Base-by-base conservation (phyloP, 495 filamentous ascomycete genomes). In the Apiosordaria backusii region DNA sequence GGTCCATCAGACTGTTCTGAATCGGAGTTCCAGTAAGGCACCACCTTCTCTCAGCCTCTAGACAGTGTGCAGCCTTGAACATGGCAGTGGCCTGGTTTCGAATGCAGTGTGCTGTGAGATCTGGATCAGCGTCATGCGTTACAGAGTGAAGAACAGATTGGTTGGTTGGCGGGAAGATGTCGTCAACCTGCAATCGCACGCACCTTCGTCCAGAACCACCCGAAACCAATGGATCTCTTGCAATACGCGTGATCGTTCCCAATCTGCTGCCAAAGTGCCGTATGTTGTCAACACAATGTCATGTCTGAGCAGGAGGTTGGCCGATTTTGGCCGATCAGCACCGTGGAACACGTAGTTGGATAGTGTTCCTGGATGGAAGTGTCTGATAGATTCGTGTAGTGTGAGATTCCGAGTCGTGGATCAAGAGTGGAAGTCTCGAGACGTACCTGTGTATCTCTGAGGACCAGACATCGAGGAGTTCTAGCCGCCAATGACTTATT, bases 141-240 rank as follows among this genome's bases (percentile, higher is more conserved):
- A 53, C 4, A 53, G 50, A 53, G 4, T 21, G 19, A 3, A 4
- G 50, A n/a, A n/a, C n/a, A n/a, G n/a, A n/a, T n/a, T n/a, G n/a
- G n/a, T n/a, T n/a, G n/a, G n/a, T n/a, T n/a, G n/a, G n/a, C n/a
- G n/a, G n/a, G n/a, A n/a, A n/a, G 50, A 53, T 21, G 16, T 4
- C 15, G 16, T 53, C 4, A 18, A 53, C 16, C 4, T 18, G 4
- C 16, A 13, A 18, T 29, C 27, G 4, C 27, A 29, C 50, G 4
- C 1, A 63, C 61, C 61, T 63, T 63, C 61, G 27, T 63, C 61
- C 1, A 63, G 50, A 10, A 63, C 50, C 2, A 63, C 61, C 45
- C 61, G 23, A 15, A 54, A 54, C 61, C 61, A 63, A 10, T 7
- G 23, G 1, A 54, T 45, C 19, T 26, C 45, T 22, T 63, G 61